Percentiles rank a stretch among this genome's conserved stretches.
phyloP scores from a whole-genome alignment of 2,329 filamentous ascomycete species.

The Clonostachys byssicola region DNA sequence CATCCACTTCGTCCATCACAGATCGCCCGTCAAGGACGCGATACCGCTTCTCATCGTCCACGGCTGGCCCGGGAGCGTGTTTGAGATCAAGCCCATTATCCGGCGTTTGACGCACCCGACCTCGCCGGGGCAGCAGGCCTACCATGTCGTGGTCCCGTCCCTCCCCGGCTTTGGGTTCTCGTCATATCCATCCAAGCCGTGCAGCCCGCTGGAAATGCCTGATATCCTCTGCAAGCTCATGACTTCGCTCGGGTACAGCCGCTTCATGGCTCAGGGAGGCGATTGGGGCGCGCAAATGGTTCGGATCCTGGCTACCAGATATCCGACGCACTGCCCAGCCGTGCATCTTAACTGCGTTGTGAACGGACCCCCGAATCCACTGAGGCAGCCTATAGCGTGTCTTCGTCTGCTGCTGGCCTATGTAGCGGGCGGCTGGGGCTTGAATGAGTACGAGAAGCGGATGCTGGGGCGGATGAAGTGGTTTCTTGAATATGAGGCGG shows the following conservation, averaged over 20 bases:
- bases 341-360: slow-evolving; percentile 2
- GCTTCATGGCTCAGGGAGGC: slow-evolving; percentile 6
- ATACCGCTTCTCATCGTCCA: slow-evolving; percentile 35
- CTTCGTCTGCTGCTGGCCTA: neutral
- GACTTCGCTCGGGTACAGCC: slow-evolving; percentile 8
- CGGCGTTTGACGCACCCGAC: slow-evolving; percentile 19
- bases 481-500: neutral
- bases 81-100: slow-evolving; percentile 28
- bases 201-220: slow-evolving; percentile 6
- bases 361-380: neutral
- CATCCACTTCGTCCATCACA: slow-evolving; percentile 4
- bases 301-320: neutral
- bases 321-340: neutral
- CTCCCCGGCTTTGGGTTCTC: slow-evolving; percentile 40
- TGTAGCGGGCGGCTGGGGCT: neutral
- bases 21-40: slow-evolving; percentile 11
- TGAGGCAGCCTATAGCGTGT: neutral
- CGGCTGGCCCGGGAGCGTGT: slow-evolving; percentile 36
- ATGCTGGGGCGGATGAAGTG: neutral
- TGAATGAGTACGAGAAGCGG: neutral
- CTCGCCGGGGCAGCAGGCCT: slow-evolving; percentile 22
- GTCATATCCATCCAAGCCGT: slow-evolving; percentile 7
- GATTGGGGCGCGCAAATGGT: neutral
- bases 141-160: slow-evolving; percentile 41
- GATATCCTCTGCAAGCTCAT: slow-evolving; percentile 7